Percentiles rank a stretch among this genome's conserved stretches.
These are phyloP conservation scores for Vitis cinerea DNA, from an alignment of 164 flowering plant genomes.

Conservation along the genomic window DNA sequence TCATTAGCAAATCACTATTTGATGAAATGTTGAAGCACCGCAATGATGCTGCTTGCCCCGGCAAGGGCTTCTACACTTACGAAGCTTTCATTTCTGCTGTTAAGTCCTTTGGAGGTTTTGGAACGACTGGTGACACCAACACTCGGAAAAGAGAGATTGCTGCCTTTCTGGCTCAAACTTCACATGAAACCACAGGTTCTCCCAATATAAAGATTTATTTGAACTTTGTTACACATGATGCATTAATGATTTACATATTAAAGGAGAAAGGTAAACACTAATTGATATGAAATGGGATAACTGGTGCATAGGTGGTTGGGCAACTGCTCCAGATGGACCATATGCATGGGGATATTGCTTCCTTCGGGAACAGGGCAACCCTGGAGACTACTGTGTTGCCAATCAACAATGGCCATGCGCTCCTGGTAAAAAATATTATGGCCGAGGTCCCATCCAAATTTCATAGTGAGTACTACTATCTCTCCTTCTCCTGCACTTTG, in stretches of 20 bases:
- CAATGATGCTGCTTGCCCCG: conserved; percentile 29
- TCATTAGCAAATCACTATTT: too few relatives aligned
- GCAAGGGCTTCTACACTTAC: conserved; percentile 40
- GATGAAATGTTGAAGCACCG: conserved; percentile 31
- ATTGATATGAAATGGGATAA: too few relatives aligned
- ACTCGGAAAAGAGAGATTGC: conserved; percentile 37
- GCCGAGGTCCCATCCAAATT: conserved; percentile 37
- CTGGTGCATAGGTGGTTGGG: conserved; percentile 24
- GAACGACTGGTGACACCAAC: conserved; percentile 33
- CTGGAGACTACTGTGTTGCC: conserved; percentile 5
- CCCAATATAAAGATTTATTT: too few relatives aligned
- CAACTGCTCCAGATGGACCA: conserved; percentile 34
- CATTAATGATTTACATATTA: too few relatives aligned
- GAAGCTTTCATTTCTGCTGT: conserved; percentile 47
- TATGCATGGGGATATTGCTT: conserved; percentile 37
- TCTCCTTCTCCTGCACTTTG: too few relatives aligned
- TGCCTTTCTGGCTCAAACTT: conserved; percentile 43
- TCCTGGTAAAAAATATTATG: conserved; percentile 25
- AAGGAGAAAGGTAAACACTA: too few relatives aligned
- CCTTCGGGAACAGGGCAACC: conserved; percentile 7
- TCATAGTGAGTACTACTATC: conserved; percentile 5
- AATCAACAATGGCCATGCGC: conserved; percentile 20
- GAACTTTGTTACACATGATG: too few relatives aligned
- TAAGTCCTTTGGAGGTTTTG: conserved; percentile 31
- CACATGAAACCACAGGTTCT: conserved; percentile 40